Conservation (phyloP, 768 basidiomycete genomes). For the Psilocybe subaeruginosa region DNA sequence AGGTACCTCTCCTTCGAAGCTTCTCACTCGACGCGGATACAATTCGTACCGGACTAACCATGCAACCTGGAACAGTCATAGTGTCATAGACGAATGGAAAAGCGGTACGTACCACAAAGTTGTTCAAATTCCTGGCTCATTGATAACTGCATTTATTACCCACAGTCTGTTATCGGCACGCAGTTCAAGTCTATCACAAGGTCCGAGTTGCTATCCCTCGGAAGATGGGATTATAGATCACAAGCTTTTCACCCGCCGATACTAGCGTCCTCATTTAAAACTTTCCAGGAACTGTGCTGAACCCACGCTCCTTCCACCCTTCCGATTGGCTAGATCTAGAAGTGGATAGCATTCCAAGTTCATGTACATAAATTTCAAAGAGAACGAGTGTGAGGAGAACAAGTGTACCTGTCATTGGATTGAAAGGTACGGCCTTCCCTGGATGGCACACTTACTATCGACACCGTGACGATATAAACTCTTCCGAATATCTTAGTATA, state of each 20-base stretch:
- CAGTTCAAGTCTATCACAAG: neutral
- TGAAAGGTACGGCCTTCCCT: neutral
- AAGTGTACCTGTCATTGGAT: neutral
- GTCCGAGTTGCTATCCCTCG: neutral
- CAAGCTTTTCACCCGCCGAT: neutral
- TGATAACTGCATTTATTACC: neutral
- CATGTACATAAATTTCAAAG: neutral
- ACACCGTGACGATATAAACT: conserved; percentile 1
- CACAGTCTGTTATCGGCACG: neutral
- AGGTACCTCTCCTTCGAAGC: neutral
- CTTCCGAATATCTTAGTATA: neutral
- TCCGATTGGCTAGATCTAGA: neutral
- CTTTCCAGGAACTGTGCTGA: neutral
- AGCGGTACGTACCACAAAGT: neutral
- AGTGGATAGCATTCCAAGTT: neutral
- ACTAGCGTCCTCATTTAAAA: neutral
- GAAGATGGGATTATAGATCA: conserved; percentile 1
- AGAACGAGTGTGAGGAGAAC: neutral
- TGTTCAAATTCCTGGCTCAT: neutral
- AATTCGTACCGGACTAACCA: neutral
- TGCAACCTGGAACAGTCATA: neutral
- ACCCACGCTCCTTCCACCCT: neutral
- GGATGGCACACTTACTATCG: neutral
- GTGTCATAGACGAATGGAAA: neutral
- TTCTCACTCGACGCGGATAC: neutral